phyloP scores from a whole-genome alignment of 352 stramenopile genomes.

The Globisporangium nodosum region DNA sequence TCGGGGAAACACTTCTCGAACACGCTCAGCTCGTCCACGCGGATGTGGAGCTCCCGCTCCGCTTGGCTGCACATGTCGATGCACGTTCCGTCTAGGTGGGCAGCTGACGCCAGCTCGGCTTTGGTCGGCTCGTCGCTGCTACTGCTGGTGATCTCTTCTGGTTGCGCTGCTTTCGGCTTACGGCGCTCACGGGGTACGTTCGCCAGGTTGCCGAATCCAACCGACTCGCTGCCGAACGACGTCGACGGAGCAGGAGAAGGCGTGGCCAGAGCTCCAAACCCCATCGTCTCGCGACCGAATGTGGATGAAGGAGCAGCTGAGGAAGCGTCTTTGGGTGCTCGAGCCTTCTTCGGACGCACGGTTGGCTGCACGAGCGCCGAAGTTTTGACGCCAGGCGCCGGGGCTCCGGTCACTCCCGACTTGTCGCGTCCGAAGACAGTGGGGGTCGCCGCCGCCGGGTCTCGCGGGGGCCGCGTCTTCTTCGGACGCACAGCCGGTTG shows the following conservation, averaged over 20 bases:
- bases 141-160: not conserved
- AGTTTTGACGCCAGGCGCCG: too few relatives aligned
- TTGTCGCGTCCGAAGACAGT: conserved; percentile 7
- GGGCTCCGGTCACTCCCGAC: too few relatives aligned
- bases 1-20: conserved; percentile 82
- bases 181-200: not conserved
- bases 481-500: conserved; percentile 14
- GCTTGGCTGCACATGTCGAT: conserved; percentile 81
- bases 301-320: not conserved
- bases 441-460: not conserved
- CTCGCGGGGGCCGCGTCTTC: conserved; percentile 3
- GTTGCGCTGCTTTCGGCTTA: not conserved
- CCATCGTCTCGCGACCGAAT: not conserved
- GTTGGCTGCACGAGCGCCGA: not conserved
- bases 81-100: conserved; percentile 71
- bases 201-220: not conserved
- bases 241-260: conserved; percentile 17
- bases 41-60: conserved; percentile 80
- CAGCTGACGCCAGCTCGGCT: conserved; percentile 48
- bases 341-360: not conserved
- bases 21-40: conserved; percentile 79
- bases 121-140: conserved; percentile 35
- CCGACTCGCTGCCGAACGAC: conserved; percentile 19
- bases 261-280: not conserved
- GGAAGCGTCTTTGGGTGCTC: not conserved